Conservation (phyloP, 2,329 filamentous ascomycete genomes). For the Sodiomyces alkalinus region DNA sequence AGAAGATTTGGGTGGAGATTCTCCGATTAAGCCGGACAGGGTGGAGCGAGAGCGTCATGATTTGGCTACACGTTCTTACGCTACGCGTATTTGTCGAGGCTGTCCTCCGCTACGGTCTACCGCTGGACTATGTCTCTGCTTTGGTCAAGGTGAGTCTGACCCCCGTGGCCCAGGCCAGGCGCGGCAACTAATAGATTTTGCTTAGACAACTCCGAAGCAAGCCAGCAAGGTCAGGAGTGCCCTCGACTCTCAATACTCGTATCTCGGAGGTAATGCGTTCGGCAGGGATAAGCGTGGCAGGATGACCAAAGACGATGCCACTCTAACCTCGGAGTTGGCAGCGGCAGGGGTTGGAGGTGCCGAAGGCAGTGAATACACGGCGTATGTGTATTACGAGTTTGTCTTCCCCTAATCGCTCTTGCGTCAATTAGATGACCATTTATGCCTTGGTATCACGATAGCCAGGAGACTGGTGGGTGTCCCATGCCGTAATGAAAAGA, state of each 20-base stretch:
- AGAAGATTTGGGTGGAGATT: conserved; percentile 86
- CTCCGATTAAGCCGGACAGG: conserved; percentile 76
- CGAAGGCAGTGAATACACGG: conserved; percentile 74
- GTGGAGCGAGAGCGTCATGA: conserved; percentile 92
- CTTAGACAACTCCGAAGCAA: conserved; percentile 66
- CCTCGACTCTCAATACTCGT: conserved; percentile 74
- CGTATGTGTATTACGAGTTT: conserved; percentile 95
- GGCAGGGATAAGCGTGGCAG: conserved; percentile 87
- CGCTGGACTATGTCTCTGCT: conserved; percentile 75
- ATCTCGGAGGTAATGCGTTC: conserved; percentile 88
- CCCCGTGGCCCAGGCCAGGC: too few relatives aligned
- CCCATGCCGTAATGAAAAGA: too few relatives aligned
- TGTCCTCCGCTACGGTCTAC: conserved; percentile 87
- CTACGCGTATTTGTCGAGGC: conserved; percentile 94
- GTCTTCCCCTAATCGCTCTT: conserved; percentile 58
- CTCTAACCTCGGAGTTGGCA: conserved; percentile 68
- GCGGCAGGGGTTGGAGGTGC: conserved; percentile 52
- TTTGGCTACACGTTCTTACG: conserved; percentile 85
- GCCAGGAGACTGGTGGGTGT: too few relatives aligned
- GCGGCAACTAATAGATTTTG: too few relatives aligned
- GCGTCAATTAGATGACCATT: too few relatives aligned
- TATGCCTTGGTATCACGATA: too few relatives aligned
- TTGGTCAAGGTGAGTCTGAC: conserved; percentile 59
- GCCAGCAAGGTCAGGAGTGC: conserved; percentile 64
- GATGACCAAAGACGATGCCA: conserved; percentile 76